A percentile compares a stretch with the other conserved stretches of the same genome.
Conservation (phyloP, 129 eudicot genomes). For the Scalesia atractyloides region DNA sequence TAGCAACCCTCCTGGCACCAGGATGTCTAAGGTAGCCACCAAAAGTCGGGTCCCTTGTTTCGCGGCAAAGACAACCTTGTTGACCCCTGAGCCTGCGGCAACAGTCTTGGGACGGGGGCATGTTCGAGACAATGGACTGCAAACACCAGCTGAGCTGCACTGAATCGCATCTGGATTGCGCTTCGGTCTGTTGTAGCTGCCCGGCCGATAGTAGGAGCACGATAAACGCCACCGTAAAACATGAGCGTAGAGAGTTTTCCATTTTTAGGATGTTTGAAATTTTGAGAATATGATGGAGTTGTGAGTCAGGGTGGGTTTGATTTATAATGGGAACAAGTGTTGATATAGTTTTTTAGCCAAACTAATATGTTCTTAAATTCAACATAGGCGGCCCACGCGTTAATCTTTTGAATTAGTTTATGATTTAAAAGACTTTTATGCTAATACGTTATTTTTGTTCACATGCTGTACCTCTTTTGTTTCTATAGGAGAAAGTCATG, state of each 20-base stretch:
- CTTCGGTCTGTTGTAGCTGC: not conserved
- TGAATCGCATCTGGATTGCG: not conserved
- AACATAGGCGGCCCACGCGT: too few relatives aligned
- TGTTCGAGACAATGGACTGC: not conserved
- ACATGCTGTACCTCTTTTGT: too few relatives aligned
- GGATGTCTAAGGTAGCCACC: constrained; percentile 15
- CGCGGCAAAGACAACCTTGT: constrained; percentile 4
- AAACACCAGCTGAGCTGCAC: not conserved
- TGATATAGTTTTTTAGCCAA: too few relatives aligned
- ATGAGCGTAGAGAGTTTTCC: not conserved
- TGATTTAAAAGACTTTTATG: too few relatives aligned
- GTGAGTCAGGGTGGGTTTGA: not conserved
- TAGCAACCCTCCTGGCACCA: not conserved
- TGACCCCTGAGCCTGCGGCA: not conserved
- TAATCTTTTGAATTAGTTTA: too few relatives aligned
- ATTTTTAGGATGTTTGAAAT: not conserved
- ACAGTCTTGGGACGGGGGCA: not conserved
- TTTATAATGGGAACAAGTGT: not conserved
- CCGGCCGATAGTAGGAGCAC: constrained; percentile 1
- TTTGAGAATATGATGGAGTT: not conserved
- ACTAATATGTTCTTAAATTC: too few relatives aligned
- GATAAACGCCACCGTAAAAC: not conserved
- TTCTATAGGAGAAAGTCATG: too few relatives aligned
- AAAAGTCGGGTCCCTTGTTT: not conserved
- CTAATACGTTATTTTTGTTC: too few relatives aligned